Percentiles rank a stretch among this genome's conserved stretches.
phyloP scores from a whole-genome alignment of 1,284 basidiomycete genomes.

The Uromyces viciae-fabae region DNA sequence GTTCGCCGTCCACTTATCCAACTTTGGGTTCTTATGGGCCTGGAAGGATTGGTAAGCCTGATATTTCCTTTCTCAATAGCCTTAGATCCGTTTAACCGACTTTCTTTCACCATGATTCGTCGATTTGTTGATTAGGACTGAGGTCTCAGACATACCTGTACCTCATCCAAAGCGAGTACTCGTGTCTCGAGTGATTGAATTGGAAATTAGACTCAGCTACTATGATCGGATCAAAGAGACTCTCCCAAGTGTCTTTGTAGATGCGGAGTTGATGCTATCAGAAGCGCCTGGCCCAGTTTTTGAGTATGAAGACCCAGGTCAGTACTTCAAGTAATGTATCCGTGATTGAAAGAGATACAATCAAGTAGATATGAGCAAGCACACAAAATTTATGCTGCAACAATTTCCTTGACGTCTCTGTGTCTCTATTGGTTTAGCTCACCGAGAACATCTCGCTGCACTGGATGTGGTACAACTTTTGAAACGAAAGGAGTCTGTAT shows the following conservation, averaged over 20 bases:
- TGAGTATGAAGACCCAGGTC: conserved; percentile 73
- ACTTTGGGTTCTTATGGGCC: conserved; percentile 98
- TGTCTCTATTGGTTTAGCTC: conserved; percentile 57
- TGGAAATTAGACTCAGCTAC: conserved; percentile 87
- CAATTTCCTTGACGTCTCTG: not conserved
- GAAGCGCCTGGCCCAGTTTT: conserved; percentile 78
- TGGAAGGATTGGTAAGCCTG: conserved; percentile 91
- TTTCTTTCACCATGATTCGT: conserved; percentile 37
- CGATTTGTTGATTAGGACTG: conserved; percentile 44
- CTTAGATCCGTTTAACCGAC: not conserved
- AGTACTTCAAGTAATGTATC: conserved; percentile 47
- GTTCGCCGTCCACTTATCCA: conserved; percentile 94
- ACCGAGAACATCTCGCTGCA: conserved; percentile 74
- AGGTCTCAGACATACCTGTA: conserved; percentile 59
- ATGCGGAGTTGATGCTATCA: conserved; percentile 65
- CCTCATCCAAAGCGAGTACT: conserved; percentile 79
- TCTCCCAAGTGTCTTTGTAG: conserved; percentile 73
- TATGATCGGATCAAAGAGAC: conserved; percentile 87
- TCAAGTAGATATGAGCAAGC: too few species aligned
- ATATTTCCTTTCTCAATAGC: not conserved
- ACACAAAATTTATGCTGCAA: not conserved
- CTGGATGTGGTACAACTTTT: conserved; percentile 75
- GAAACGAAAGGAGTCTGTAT: conserved; percentile 65
- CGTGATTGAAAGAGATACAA: not conserved
- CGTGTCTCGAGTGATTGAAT: conserved; percentile 79